Base-by-base conservation (phyloP, 2,329 filamentous ascomycete species). In the Ascomycota sp. region DNA sequence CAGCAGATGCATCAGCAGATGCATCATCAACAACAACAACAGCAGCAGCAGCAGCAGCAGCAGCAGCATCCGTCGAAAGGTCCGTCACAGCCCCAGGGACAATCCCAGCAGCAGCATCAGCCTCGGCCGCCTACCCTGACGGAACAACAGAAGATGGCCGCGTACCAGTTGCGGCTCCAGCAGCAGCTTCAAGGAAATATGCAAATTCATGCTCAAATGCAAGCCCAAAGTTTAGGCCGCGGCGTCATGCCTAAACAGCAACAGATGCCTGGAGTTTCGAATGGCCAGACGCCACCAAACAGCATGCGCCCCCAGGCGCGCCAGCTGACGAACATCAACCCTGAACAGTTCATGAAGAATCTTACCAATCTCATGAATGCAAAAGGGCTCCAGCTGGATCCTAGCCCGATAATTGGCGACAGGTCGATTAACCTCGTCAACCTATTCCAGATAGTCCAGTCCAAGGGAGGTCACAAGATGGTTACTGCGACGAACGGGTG, bases 141-240 rank as follows among this genome's bases (percentile, higher is more conserved):
- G 40, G 76, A 80, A 29, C 75, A 80, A 46, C 73, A 82, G 41
- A 76, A 82, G 45, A 66, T 82, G 51, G 64, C 71, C 36, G 57
- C 76, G 33, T 86, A 91, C 46, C 80, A 91, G 44, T 78, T 91
- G 70, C 76, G 80, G 39, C 55, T 91, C 34, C 79, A 91, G 45
- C 71, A 76, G 36, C 79, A 84, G 45, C 65, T 77, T 29, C 72
- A 78, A 39, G 53, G 53, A 8, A 62, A 60, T 28, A 61, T 66
- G 47, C 59, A 64, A 33, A 59, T 60, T 50, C 52, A 53, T 35
- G 55, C 57, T 10, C 64, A 69, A 37, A 61, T 72, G 58, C 67
- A 68, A 41, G 43, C 48, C 10, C 55, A 56, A 37, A 44, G 40
- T 25, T 53, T 56, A 51, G 59, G 56, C 13, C 59, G 57, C 35